Evolutionary conservation across 2,329 filamentous ascomycete species (phyloP).

Genomic region (Nothomitra cinnamomea): DNA sequence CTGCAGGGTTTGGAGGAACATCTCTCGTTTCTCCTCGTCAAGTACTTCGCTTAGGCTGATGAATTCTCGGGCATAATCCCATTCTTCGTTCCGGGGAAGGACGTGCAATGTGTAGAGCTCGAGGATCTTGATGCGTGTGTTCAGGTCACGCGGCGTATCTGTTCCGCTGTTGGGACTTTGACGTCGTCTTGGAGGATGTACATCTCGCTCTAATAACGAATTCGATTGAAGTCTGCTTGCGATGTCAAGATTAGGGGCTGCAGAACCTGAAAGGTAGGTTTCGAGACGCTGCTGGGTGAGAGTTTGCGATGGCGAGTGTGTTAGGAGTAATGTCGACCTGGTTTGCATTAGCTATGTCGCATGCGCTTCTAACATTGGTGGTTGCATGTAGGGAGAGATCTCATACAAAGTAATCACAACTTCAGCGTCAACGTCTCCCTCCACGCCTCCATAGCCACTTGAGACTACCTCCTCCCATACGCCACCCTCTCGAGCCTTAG

Average conservation of each 20-base stretch:
- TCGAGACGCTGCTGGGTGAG: conserved; percentile 80
- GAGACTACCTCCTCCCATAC: conserved; percentile 91
- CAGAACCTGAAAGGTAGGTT: conserved; percentile 66
- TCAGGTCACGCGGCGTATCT: conserved; percentile 69
- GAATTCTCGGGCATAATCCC: conserved; percentile 89
- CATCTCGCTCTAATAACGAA: conserved; percentile 6
- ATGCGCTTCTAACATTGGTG: too few species aligned
- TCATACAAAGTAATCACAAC: conserved; percentile 76
- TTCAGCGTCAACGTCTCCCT: conserved; percentile 84
- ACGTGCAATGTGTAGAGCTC: conserved; percentile 93
- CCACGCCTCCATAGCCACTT: conserved; percentile 72
- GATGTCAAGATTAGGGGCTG: conserved; percentile 56
- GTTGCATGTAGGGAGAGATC: not conserved
- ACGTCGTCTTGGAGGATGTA: conserved; percentile 12
- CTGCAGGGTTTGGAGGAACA: conserved; percentile 73
- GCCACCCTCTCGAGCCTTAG: conserved; percentile 71
- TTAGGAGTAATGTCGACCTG: conserved; percentile 76
- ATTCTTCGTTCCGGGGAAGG: conserved; percentile 82
- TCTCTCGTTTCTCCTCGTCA: conserved; percentile 80
- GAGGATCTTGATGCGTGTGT: conserved; percentile 74
- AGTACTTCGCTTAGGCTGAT: conserved; percentile 73
- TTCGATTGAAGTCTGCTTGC: conserved; percentile 38
- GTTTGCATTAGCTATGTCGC: not conserved
- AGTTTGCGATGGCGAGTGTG: conserved; percentile 70
- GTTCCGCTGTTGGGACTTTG: conserved; percentile 38